Evolutionary conservation across 805 yeast species (phyloP), one percentile per base, ranked within the genome.

Genomic region (Hermanozyma aechmeae): DNA sequence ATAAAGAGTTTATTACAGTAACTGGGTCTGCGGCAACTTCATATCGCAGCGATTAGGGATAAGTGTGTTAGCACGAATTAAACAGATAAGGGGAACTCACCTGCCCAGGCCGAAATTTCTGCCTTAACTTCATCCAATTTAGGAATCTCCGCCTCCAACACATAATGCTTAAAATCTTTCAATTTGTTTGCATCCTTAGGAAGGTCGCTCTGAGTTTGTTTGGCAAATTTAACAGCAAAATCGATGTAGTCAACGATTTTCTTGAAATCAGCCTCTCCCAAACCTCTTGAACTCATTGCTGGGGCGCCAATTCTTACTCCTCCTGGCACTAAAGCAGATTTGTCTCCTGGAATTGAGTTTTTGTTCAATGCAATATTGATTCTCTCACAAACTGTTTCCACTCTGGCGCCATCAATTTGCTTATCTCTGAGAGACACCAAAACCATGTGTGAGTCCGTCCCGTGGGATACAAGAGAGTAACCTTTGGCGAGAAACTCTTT

Each of bases 291-390:
- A 32, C 96, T 80, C 97, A 89, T 89, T 27, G 97, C 97, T 34
- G 98, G 98, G 12, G 97, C 83, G 47, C 98, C 98, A 37, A 89
- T 80, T 68, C 98, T 81, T 42, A 89, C 67, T 46, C 98, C 98
- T 37, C 93, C 84, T 50, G 98, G 98, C 54, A 83, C 85, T 37
- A 89, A 69, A 19, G 98, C 98, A 25, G 95, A 83, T 59, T 76
- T 80, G 61, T 89, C 98, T 48, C 95, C 95, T 36, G 96, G 96
- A 42, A 89, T 82, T 28, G 97, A 80, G 71, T 89, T 89, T 63
- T 89, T 89, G 69, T 89, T 89, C 41, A 87, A 81, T 27, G 97
- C 96, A 56, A 89, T 85, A 68, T 87, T 87, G 48, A 81, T 75
- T 48, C 76, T 76, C 62, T 89, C 96, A 46, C 85, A 75, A 23